Evolutionary conservation across 192 early-diverging fungal species (phyloP), one percentile per base, ranked within the genome.

Genomic region (Chytriomyces sp.): DNA sequence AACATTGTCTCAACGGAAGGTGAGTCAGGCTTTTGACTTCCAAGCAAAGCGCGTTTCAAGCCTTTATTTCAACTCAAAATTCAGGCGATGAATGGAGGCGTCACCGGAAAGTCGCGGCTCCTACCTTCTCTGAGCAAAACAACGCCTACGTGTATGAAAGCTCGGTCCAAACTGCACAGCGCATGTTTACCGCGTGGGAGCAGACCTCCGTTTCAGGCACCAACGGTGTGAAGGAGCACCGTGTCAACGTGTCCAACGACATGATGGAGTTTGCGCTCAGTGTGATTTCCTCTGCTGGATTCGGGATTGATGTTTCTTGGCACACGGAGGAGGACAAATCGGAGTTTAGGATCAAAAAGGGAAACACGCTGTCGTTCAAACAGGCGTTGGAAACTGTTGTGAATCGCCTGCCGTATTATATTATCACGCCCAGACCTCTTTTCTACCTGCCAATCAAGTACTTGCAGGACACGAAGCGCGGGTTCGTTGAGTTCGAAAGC

Each of bases 51-150:
- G 52, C 38, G 64, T 73, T 73, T 26, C 31, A 65, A 14, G 76
- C 75, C 58, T 59, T 79, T 31, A 49, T 79, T 30, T 76, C 78
- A 52, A 72, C 73, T 17, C 70, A 76, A 54, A 36, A n/a, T n/a
- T n/a, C n/a, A n/a, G n/a, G 59, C 3, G 74, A 52, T 10, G 70
- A 72, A 39, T 79, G 78, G 78, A 44, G 70, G 14, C 44, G 59
- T 33, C 78, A 79, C 39, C 78, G 71, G 30, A 70, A 73, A 53
- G 72, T 75, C 40, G 59, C 49, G 31, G 74, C 69, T 5, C 78
- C 78, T 1, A 52, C 30, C 33, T 79, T 79, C 53, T 41, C 52
- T 1, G 78, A 79, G 59, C 36, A 49, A 22, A 73, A 75, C 59
- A 75, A 73, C 64, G 56, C 52, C 22, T 34, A 54, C 52, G 78